Base-by-base conservation (phyloP, 345 rosid species). In the Salix caprea region DNA sequence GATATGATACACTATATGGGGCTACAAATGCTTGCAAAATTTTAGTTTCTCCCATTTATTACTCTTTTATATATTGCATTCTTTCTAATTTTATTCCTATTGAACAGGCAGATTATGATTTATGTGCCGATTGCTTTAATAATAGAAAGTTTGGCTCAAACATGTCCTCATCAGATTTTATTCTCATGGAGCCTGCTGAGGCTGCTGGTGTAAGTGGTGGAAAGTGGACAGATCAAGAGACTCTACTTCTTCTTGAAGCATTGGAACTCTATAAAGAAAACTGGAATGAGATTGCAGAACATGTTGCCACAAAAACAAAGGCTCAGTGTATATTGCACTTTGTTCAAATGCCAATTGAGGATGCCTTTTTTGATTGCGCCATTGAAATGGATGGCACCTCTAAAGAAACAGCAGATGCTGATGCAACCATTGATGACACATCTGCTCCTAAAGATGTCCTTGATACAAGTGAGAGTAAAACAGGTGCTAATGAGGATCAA, bases 211-310 rank as follows among this genome's bases (percentile, higher is more conserved):
- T 73, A 75, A 90, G 85, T 80, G 90, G 97, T 70, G 99, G 97
- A 79, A 94, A 88, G 76, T 96, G 99, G 99, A 94, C 98, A 64
- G 99, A 96, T 89, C 98, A 96, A 86, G 98, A 96, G 89, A 96
- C 97, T 77, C 94, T 96, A 71, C 97, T 96, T 71, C 97, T 96
- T 48, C 98, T 96, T 67, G 99, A 96, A 86, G 99, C 97, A 71
- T 71, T 96, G 74, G 99, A 96, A 82, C 91, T 96, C 74, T 96
- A 85, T 89, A 91, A 88, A 86, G 98, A 96, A 79, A 94, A 94
- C 82, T 96, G 97, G 97, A 92, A 83, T 80, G 98, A 94, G 88
- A 96, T 96, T 84, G 99, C 98, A 46, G 99, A 96, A 82, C 99
- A 96, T 86, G 99, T 96, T 81, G 98, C 97, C 68, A 94, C 99